A percentile compares a stretch with the other conserved stretches of the same genome.
These are phyloP conservation scores for Penicillium hesseltinei DNA, from an alignment of 2,329 filamentous ascomycete species.

Conservation along the genomic window DNA sequence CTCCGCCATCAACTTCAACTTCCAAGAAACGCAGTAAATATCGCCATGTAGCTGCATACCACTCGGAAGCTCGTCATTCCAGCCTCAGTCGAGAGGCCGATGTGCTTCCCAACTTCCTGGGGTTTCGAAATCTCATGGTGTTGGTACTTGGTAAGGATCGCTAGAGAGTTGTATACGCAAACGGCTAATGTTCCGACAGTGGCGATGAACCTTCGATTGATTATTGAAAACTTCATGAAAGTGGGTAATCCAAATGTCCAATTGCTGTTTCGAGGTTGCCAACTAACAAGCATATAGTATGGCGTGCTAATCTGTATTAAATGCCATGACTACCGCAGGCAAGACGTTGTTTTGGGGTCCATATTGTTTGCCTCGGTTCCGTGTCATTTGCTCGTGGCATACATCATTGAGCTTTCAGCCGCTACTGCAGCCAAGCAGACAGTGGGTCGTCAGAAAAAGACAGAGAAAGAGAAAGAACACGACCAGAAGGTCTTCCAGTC, in stretches of 20 bases:
- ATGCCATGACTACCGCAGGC: conserved; percentile 80
- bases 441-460: conserved; percentile 58
- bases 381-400: conserved; percentile 85
- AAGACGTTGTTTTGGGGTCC: conserved; percentile 73
- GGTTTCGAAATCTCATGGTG: conserved; percentile 95
- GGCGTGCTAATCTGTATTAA: conserved; percentile 89
- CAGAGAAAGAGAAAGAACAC: conserved; percentile 58
- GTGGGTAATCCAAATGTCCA: conserved; percentile 43
- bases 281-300: conserved; percentile 59
- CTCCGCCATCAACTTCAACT: background rate
- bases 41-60: conserved; percentile 85
- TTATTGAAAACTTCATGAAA: conserved; percentile 97
- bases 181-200: conserved; percentile 51
- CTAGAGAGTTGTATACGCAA: background rate
- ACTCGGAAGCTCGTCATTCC: conserved; percentile 69
- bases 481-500: conserved; percentile 63
- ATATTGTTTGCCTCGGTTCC: conserved; percentile 84
- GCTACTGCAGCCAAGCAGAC: conserved; percentile 73
- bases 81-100: conserved; percentile 81
- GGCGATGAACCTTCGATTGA: conserved; percentile 86
- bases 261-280: background rate
- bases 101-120: conserved; percentile 76
- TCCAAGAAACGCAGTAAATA: conserved; percentile 62
- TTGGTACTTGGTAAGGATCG: conserved; percentile 71
- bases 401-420: conserved; percentile 81